phyloP scores from a whole-genome alignment of 2,329 filamentous ascomycete species.

The Trichoderma simmonsii region DNA sequence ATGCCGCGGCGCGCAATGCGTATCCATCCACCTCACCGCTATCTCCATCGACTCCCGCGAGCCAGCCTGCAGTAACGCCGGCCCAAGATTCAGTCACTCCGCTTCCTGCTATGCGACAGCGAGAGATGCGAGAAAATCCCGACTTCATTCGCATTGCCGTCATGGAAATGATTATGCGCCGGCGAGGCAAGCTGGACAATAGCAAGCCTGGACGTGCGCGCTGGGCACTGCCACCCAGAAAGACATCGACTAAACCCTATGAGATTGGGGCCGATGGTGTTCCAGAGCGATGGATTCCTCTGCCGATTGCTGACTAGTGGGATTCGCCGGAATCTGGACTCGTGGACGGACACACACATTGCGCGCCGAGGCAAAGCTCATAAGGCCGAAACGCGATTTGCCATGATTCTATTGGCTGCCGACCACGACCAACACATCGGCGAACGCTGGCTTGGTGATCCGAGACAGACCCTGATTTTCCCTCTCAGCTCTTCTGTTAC shows the following conservation, averaged over 20 bases:
- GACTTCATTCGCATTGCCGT: conserved; percentile 70
- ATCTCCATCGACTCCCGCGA: conserved; percentile 32
- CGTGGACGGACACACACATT: neutral
- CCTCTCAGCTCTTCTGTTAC: neutral
- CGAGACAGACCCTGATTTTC: neutral
- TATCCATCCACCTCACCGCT: conserved; percentile 33
- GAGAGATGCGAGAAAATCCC: conserved; percentile 67
- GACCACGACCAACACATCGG: neutral
- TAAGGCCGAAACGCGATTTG: neutral
- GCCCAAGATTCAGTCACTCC: conserved; percentile 16
- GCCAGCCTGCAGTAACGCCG: conserved; percentile 26
- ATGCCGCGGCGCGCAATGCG: conserved; percentile 31
- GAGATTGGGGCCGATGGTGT: conserved; percentile 57
- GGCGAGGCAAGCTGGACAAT: conserved; percentile 62
- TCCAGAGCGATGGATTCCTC: conserved; percentile 55
- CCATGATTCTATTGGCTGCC: neutral
- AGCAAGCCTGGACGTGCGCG: conserved; percentile 64
- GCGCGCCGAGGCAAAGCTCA: neutral
- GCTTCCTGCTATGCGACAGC: conserved; percentile 53
- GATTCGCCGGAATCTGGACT: neutral
- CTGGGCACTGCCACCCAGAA: conserved; percentile 65
- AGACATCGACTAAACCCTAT: conserved; percentile 51
- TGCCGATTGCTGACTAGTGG: neutral
- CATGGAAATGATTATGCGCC: conserved; percentile 70
- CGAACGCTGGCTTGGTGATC: neutral